Evolutionary conservation across 805 yeast species (phyloP).

Genomic region (Ogataea nakhonphanomensis): DNA sequence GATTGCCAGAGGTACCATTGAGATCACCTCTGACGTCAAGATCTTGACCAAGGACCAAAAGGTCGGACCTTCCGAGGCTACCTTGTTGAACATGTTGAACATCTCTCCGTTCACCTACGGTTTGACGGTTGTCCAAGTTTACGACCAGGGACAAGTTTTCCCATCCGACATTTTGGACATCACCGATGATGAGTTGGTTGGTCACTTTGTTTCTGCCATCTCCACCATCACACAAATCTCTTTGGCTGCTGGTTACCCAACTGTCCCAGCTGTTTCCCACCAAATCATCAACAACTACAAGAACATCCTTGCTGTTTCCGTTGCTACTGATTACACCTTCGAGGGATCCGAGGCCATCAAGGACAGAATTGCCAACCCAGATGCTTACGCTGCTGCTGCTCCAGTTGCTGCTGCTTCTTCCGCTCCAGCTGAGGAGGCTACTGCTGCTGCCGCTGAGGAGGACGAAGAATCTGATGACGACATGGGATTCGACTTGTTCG

Average conservation of each 20-base stretch:
- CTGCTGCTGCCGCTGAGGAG: constrained; percentile 71
- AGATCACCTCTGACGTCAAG: constrained; percentile 94
- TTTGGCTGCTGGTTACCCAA: constrained; percentile 98
- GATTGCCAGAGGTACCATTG: constrained; percentile 99
- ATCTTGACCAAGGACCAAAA: constrained; percentile 81
- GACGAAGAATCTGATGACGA: constrained; percentile 67
- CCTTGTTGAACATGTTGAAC: constrained; percentile 98
- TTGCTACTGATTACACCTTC: constrained; percentile 98
- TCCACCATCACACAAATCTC: constrained; percentile 93
- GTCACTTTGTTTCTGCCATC: constrained; percentile 90
- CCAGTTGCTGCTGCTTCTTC: constrained; percentile 85
- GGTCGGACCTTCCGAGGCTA: constrained; percentile 99
- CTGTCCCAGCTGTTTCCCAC: constrained; percentile 99
- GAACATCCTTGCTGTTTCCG: constrained; percentile 95
- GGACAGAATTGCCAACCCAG: constrained; percentile 99
- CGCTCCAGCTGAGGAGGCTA: constrained; percentile 59
- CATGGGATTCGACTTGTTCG: constrained; percentile 99
- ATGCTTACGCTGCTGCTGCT: constrained; percentile 99
- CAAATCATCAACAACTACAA: constrained; percentile 98
- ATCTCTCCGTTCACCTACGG: constrained; percentile 99
- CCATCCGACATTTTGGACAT: constrained; percentile 95
- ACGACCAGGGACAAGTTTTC: constrained; percentile 98
- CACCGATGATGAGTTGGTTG: constrained; percentile 93
- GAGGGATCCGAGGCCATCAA: constrained; percentile 98
- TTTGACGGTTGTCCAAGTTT: constrained; percentile 93